Conservation (phyloP, 139 green algal genomes). For the Chlorella sp. region DNA sequence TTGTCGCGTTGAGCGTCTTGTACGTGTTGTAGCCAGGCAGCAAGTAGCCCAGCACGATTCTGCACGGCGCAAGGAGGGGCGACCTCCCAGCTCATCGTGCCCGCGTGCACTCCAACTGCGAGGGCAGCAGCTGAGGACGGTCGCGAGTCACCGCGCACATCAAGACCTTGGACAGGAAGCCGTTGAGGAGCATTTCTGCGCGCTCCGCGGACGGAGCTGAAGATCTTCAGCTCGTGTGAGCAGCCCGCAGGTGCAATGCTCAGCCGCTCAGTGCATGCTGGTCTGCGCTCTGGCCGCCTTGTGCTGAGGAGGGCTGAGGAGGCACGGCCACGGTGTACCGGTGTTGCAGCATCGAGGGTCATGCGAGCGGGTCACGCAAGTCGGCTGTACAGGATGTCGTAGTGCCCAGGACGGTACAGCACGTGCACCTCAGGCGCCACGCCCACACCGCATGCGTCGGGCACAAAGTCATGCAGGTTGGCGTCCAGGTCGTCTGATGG, state of each 20-base stretch:
- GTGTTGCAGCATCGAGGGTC: too few relatives aligned
- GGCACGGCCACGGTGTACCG: too few relatives aligned
- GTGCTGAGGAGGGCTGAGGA: too few relatives aligned
- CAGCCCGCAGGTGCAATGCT: too few relatives aligned
- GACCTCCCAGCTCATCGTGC: not conserved
- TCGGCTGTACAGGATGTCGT: conserved; percentile 41
- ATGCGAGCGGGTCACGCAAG: too few relatives aligned
- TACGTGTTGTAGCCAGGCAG: not conserved
- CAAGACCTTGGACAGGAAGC: not conserved
- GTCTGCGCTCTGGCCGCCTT: too few relatives aligned
- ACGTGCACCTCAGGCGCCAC: conserved; percentile 23
- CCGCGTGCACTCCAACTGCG: not conserved
- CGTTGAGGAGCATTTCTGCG: not conserved
- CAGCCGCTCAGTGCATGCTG: too few relatives aligned
- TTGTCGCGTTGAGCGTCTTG: not conserved
- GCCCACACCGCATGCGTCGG: conserved; percentile 6
- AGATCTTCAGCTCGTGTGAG: too few relatives aligned
- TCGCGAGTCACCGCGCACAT: not conserved
- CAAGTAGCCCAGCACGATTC: not conserved
- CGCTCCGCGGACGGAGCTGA: too few relatives aligned
- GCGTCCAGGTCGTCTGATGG: conserved; percentile 12
- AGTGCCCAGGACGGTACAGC: conserved; percentile 41
- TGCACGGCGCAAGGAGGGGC: not conserved
- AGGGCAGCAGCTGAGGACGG: not conserved
- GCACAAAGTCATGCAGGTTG: conserved; percentile 31